These are phyloP conservation scores for Lichtheimia hyalospora DNA, from an alignment of 371 early-diverging fungal species.

Conservation along the genomic window DNA sequence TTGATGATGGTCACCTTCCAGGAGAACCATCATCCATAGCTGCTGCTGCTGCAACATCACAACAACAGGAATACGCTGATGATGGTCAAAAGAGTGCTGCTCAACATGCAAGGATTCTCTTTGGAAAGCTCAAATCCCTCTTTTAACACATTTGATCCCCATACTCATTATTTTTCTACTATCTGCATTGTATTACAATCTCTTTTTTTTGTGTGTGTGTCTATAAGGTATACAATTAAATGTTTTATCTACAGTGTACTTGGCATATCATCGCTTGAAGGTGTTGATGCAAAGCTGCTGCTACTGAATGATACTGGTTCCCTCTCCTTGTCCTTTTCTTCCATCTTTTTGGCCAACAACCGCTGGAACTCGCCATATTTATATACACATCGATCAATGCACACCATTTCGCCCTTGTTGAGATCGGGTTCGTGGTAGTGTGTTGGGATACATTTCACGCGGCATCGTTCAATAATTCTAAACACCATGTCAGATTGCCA, in stretches of 20 bases:
- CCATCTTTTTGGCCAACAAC: constrained; percentile 70
- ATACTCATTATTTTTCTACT: not conserved
- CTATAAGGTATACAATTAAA: constrained; percentile 1
- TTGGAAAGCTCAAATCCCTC: not conserved
- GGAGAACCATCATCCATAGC: not conserved
- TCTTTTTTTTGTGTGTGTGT: not conserved
- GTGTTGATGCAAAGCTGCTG: constrained; percentile 6
- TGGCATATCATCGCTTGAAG: constrained; percentile 3
- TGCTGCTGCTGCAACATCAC: not conserved
- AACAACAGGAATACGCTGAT: not conserved
- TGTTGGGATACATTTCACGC: constrained; percentile 85
- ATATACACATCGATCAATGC: constrained; percentile 90
- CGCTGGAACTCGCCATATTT: constrained; percentile 84
- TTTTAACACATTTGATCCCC: not conserved
- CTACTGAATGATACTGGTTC: constrained; percentile 27
- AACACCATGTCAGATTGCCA: not conserved
- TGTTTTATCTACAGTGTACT: constrained; percentile 9
- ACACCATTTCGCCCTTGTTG: constrained; percentile 95
- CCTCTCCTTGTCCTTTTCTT: constrained; percentile 13
- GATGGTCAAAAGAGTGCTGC: constrained; percentile 7
- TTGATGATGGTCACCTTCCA: not conserved
- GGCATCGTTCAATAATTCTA: constrained; percentile 84
- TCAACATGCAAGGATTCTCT: constrained; percentile 4
- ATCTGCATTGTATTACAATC: not conserved
- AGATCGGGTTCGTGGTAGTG: constrained; percentile 86